A percentile compares a stretch with the other conserved stretches of the same genome.
phyloP scores from a whole-genome alignment of 2,329 filamentous ascomycete genomes.

The Alternaria panax region DNA sequence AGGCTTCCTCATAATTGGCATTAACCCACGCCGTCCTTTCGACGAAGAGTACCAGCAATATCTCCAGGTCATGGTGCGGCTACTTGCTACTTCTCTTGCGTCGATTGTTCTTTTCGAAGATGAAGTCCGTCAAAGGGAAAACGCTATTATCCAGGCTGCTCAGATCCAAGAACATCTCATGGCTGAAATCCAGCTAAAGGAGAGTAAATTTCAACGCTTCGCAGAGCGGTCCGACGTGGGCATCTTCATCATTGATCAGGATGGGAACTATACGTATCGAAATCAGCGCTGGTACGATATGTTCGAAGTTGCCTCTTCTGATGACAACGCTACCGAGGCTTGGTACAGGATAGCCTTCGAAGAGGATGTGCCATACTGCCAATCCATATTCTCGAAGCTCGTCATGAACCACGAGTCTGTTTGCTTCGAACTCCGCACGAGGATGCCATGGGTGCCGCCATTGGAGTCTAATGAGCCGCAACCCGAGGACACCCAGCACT shows the following conservation, averaged over 20 bases:
- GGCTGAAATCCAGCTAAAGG: constrained; percentile 45
- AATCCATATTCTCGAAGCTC: constrained; percentile 41
- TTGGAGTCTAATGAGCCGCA: constrained; percentile 22
- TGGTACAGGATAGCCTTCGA: constrained; percentile 37
- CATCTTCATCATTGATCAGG: constrained; percentile 50
- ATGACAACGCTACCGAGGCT: constrained; percentile 23
- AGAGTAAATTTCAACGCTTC: constrained; percentile 50
- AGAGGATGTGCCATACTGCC: constrained; percentile 46
- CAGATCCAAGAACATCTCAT: constrained; percentile 44
- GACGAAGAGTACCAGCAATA: constrained; percentile 51
- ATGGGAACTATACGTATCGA: constrained; percentile 49
- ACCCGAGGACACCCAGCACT: constrained; percentile 21
- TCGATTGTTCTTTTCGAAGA: constrained; percentile 52
- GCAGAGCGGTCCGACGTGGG: constrained; percentile 51
- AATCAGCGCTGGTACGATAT: constrained; percentile 53
- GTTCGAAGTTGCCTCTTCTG: constrained; percentile 29
- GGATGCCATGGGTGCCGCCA: constrained; percentile 44
- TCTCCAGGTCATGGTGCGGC: constrained; percentile 45
- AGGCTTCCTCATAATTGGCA: constrained; percentile 51
- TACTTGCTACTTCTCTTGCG: constrained; percentile 51
- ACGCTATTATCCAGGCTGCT: constrained; percentile 43
- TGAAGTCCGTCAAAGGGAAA: constrained; percentile 47
- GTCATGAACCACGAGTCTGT: constrained; percentile 42
- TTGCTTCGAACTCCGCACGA: constrained; percentile 50
- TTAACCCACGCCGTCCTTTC: constrained; percentile 50